A percentile compares a stretch with the other conserved stretches of the same genome.
These are phyloP conservation scores for Hordeum marinum DNA, from an alignment of 176 grass and related monocot genomes.

Conservation along the genomic window DNA sequence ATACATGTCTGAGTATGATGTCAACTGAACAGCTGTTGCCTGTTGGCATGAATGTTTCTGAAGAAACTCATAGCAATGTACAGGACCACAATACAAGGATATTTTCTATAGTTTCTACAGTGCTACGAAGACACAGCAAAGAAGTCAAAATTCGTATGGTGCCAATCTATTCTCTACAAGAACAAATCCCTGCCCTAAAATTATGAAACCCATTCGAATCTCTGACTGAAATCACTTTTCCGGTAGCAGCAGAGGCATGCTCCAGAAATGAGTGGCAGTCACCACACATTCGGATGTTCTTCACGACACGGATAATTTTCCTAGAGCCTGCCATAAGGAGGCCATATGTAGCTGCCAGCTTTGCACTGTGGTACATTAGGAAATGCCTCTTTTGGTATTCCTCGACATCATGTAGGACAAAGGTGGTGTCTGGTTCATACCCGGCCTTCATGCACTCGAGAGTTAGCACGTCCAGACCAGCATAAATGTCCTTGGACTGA, in stretches of 20 bases:
- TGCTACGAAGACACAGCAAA: slow-evolving; percentile 2
- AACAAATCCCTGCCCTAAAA: slow-evolving; percentile 52
- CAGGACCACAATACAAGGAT: slow-evolving; percentile 11
- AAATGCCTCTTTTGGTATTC: slow-evolving; percentile 78
- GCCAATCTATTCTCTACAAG: slow-evolving; percentile 45
- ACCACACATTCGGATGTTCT: slow-evolving; percentile 64
- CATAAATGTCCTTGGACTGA: slow-evolving; percentile 58
- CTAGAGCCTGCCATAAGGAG: slow-evolving; percentile 36
- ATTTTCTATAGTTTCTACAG: slow-evolving; percentile 29
- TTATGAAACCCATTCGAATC: slow-evolving; percentile 58
- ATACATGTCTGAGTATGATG: neutral
- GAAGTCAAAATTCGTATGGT: slow-evolving; percentile 25
- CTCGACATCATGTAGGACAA: slow-evolving; percentile 68
- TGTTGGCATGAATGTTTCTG: neutral
- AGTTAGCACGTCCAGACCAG: slow-evolving; percentile 61
- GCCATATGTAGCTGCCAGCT: slow-evolving; percentile 60
- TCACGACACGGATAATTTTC: slow-evolving; percentile 33
- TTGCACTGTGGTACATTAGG: slow-evolving; percentile 68
- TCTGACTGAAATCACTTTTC: slow-evolving; percentile 47
- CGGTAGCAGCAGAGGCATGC: slow-evolving; percentile 38
- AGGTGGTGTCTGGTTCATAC: slow-evolving; percentile 60
- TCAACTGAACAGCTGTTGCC: neutral
- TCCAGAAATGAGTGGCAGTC: slow-evolving; percentile 74
- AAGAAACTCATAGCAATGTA: slow-evolving; percentile 28
- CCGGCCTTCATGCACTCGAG: slow-evolving; percentile 61